Percentiles rank a stretch among this genome's conserved stretches.
These are phyloP conservation scores for Trichoderma asperellum DNA, from an alignment of 2,329 filamentous ascomycete genomes.

Conservation along the genomic window DNA sequence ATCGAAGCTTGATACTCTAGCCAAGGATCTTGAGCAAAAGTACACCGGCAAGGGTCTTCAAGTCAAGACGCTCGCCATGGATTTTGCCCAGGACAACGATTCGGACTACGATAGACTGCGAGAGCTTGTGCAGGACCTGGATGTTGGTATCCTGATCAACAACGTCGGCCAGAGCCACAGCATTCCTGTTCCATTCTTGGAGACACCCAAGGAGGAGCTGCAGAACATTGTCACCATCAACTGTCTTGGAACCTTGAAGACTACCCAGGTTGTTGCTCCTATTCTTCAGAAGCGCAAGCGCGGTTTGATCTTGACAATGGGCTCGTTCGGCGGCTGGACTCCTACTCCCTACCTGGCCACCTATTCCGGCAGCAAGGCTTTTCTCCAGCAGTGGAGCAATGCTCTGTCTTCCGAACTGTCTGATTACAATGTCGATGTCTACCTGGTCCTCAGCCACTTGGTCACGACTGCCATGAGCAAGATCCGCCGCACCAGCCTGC, in stretches of 20 bases:
- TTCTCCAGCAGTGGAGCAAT: constrained; percentile 94
- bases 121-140: constrained; percentile 69
- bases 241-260: constrained; percentile 84
- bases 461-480: constrained; percentile 98
- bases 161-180: constrained; percentile 95
- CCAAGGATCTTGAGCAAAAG: constrained; percentile 73
- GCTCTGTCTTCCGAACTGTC: constrained; percentile 83
- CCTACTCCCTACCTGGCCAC: constrained; percentile 92
- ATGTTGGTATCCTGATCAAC: constrained; percentile 89
- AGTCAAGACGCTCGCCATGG: constrained; percentile 84
- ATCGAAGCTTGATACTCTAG: constrained; percentile 81
- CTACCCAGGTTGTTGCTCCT: constrained; percentile 83
- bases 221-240: constrained; percentile 94
- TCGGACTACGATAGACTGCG: constrained; percentile 77
- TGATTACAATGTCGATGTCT: constrained; percentile 80
- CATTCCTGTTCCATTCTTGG: constrained; percentile 86
- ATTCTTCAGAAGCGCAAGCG: constrained; percentile 82
- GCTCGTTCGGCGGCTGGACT: constrained; percentile 89
- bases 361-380: constrained; percentile 97
- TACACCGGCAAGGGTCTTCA: constrained; percentile 64
- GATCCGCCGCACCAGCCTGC: constrained; percentile 74
- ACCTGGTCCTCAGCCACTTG: constrained; percentile 89
- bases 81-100: constrained; percentile 81
- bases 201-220: constrained; percentile 79
- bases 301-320: constrained; percentile 95